Evolutionary conservation across 2,329 filamentous ascomycete species (phyloP), one percentile per base, ranked within the genome.

Genomic region (Sphaerulina musiva): DNA sequence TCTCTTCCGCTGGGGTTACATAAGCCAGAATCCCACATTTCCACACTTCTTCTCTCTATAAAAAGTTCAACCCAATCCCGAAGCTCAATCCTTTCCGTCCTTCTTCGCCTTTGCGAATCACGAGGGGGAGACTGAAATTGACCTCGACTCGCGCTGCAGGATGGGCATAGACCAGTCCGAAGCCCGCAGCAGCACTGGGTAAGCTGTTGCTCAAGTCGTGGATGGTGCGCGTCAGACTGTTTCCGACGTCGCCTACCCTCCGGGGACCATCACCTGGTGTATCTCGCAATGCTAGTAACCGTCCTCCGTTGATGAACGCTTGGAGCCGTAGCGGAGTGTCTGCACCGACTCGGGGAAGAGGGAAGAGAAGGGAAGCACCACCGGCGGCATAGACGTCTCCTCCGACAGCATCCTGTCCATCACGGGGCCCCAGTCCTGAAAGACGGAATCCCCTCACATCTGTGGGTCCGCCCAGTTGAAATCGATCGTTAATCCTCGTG

Each of bases 11-110:
- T 17, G 14, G 14, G 14, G 14, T 17, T 17, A 17, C 14, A 17
- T 17, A 17, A 17, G 14, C 14, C 14, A 17, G 14, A 17, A 17
- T 17, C 14, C 14, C 1, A 17, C 38, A 32, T 45, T 12, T 51
- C 40, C 45, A 51, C 40, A 44, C 20, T 34, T 40, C 11, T 3
- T 45, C 40, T 20, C 26, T 59, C 60, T 86, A 97, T 78, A 97
- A 74, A 70, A 98, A 96, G 74, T 88, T 95, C 68, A 98, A 90
- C 47, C 93, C 93, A 40, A 98, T 89, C n/a, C 93, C 93, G 65
- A 98, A 85, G 70, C 93, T 90, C 59, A 98, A 69, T 1, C 93
- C 93, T 74, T 98, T 98, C 52, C 92, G 82, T 12, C 83, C 85
- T 64, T 93, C 85, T 73, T 98, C 93, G 36, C 89, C 90, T 59